Evolutionary conservation across 2,329 filamentous ascomycete genomes (phyloP).

Genomic region (Phaeosphaeria sp.): DNA sequence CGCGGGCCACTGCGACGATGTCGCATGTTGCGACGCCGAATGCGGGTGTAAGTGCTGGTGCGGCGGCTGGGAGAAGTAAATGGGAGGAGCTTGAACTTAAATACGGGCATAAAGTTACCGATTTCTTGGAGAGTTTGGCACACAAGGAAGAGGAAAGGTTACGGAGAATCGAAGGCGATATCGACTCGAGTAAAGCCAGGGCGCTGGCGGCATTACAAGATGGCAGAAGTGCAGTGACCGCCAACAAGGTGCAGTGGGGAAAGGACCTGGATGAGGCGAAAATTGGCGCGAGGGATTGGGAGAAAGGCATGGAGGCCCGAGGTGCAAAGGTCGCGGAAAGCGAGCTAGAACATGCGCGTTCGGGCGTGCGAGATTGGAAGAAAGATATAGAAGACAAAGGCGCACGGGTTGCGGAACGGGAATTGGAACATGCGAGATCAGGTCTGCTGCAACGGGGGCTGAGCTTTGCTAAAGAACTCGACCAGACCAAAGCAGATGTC

Average conservation of each 20-base stretch:
- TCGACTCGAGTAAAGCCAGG: slow-evolving; percentile 11
- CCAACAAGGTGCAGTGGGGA: background rate
- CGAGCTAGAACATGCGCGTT: slow-evolving; percentile 7
- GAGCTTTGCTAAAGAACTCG: slow-evolving; percentile 4
- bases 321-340: slow-evolving; percentile 5
- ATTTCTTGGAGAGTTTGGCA: slow-evolving; percentile 29
- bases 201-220: slow-evolving; percentile 11
- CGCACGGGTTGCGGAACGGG: slow-evolving; percentile 6
- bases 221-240: slow-evolving; percentile 6
- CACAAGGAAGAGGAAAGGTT: slow-evolving; percentile 31
- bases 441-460: slow-evolving; percentile 5
- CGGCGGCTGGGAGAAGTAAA: slow-evolving; percentile 14
- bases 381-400: slow-evolving; percentile 14
- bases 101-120: slow-evolving; percentile 30
- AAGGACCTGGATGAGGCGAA: slow-evolving; percentile 2
- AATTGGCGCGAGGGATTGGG: slow-evolving; percentile 14
- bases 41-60: background rate
- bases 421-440: slow-evolving; percentile 15
- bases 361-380: slow-evolving; percentile 9
- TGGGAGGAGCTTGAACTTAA: slow-evolving; percentile 31
- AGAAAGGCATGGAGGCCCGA: slow-evolving; percentile 12
- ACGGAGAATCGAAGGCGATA: slow-evolving; percentile 18
- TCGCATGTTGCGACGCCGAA: background rate
- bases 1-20: slow-evolving; percentile 3
- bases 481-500: slow-evolving; percentile 5